Conservation (phyloP, 441 rosid genomes). For the Breynia disticha region DNA sequence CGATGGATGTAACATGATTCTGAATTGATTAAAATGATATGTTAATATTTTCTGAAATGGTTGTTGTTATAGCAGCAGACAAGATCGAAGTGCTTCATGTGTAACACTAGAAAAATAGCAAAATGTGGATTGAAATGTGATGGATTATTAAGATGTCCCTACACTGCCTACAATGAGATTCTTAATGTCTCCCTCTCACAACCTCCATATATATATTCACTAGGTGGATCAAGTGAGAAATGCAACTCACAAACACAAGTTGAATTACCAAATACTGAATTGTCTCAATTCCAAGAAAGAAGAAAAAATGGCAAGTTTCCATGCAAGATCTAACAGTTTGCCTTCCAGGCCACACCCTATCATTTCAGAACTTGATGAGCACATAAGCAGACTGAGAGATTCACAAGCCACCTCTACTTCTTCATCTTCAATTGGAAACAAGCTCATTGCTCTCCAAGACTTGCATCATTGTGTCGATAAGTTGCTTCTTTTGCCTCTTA, state of each 20-base stretch:
- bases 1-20: too few species aligned
- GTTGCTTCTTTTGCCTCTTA: conserved; percentile 22
- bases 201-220: conserved; percentile 1
- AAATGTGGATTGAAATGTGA: background rate
- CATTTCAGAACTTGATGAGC: conserved; percentile 24
- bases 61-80: too few species aligned
- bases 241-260: too few species aligned
- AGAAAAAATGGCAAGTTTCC: conserved; percentile 12
- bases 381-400: conserved; percentile 22
- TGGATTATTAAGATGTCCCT: background rate
- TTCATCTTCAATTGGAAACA: conserved; percentile 18
- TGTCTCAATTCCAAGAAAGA: conserved; percentile 5
- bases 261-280: background rate
- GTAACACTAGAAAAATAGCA: background rate
- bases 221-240: background rate
- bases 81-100: background rate
- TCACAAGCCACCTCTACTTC: conserved; percentile 20
- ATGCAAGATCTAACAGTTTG: conserved; percentile 37
- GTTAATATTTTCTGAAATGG: too few species aligned
- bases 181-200: conserved; percentile 10
- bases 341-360: conserved; percentile 36
- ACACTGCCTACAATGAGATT: conserved; percentile 10
- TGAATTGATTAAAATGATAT: too few species aligned
- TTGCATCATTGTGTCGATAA: conserved; percentile 27
- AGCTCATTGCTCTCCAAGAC: conserved; percentile 21